Conservation (phyloP, 345 rosid species). For the Aethionema arabicum region DNA sequence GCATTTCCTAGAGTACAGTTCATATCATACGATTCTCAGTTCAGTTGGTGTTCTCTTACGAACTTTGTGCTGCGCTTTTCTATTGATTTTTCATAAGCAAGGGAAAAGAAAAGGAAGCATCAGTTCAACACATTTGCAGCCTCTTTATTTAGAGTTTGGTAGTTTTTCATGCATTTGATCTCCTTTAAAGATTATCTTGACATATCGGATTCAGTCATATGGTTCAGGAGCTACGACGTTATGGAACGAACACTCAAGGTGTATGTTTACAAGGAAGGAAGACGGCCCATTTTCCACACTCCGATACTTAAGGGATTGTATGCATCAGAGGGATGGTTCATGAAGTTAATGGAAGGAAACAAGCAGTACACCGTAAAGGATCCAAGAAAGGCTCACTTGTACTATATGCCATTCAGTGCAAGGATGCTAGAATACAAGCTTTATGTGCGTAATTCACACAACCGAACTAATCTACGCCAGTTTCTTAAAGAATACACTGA, state of each 20-base stretch:
- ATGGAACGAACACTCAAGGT: slow-evolving; percentile 81
- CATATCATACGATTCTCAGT: background rate
- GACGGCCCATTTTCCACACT: slow-evolving; percentile 76
- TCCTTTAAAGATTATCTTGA: slow-evolving; percentile 20
- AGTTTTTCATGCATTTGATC: background rate
- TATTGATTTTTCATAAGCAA: background rate
- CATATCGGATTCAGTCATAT: slow-evolving; percentile 30
- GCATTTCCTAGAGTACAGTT: background rate
- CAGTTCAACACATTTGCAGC: background rate
- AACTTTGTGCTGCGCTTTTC: background rate
- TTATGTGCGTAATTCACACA: slow-evolving; percentile 88
- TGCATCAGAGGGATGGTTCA: slow-evolving; percentile 99
- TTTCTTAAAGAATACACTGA: slow-evolving; percentile 72
- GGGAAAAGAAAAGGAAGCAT: background rate
- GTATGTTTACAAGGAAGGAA: slow-evolving; percentile 83
- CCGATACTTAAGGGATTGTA: slow-evolving; percentile 92
- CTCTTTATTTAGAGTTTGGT: background rate
- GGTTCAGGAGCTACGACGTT: slow-evolving; percentile 88
- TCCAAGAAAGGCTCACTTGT: slow-evolving; percentile 78
- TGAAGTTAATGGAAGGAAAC: slow-evolving; percentile 90
- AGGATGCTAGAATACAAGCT: slow-evolving; percentile 82
- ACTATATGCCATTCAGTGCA: slow-evolving; percentile 96
- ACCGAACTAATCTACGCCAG: slow-evolving; percentile 74
- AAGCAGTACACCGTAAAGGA: slow-evolving; percentile 72
- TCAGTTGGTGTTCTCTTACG: background rate